Conservation (phyloP, 768 basidiomycete genomes). For the Russula griseocarnosa region DNA sequence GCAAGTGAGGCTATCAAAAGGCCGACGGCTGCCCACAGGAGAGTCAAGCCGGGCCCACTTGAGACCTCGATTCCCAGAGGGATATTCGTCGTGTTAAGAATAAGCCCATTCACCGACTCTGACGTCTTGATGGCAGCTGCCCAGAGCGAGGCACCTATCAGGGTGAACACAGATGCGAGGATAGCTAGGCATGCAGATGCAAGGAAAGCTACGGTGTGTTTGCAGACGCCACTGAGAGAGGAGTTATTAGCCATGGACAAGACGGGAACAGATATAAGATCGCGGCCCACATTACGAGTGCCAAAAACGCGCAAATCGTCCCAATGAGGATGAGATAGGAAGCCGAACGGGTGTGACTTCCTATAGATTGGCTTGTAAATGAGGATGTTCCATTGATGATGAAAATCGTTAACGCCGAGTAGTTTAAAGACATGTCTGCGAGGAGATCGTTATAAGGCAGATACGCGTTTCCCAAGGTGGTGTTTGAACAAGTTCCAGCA, state of each 20-base stretch:
- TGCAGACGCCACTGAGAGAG: constrained; percentile 55
- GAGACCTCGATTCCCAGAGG: constrained; percentile 62
- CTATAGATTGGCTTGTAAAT: constrained; percentile 58
- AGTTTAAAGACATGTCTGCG: constrained; percentile 65
- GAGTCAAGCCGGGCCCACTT: constrained; percentile 56
- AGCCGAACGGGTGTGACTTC: constrained; percentile 59
- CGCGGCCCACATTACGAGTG: constrained; percentile 58
- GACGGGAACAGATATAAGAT: constrained; percentile 7
- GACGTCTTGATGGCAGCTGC: constrained; percentile 67
- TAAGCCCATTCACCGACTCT: constrained; percentile 52
- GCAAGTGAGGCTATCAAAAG: constrained; percentile 59
- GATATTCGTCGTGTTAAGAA: constrained; percentile 40
- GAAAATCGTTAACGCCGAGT: constrained; percentile 49
- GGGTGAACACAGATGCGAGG: constrained; percentile 55
- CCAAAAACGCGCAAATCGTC: constrained; percentile 59
- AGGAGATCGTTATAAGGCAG: constrained; percentile 61
- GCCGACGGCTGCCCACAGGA: constrained; percentile 74
- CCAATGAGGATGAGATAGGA: constrained; percentile 75
- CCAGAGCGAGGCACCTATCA: constrained; percentile 74
- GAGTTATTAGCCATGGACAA: constrained; percentile 4
- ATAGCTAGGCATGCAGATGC: constrained; percentile 61
- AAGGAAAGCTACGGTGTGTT: constrained; percentile 62
- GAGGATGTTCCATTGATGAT: constrained; percentile 49
- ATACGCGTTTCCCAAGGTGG: constrained; percentile 55
- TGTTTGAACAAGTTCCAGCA: constrained; percentile 61